Evolutionary conservation across 2,329 filamentous ascomycete species (phyloP).

Genomic region (Didymella glomerata): DNA sequence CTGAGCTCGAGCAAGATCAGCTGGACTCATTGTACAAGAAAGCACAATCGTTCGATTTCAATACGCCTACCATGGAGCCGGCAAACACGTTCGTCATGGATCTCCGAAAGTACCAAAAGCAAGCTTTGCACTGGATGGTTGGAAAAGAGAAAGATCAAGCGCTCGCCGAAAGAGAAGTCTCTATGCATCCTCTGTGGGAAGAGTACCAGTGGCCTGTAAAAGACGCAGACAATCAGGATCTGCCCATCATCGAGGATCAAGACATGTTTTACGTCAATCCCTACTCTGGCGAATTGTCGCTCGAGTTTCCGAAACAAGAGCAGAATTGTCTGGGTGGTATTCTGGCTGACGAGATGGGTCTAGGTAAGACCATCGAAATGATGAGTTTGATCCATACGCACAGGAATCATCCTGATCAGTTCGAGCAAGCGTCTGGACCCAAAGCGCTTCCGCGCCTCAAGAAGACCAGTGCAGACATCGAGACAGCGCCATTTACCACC

Average conservation of each 20-base stretch:
- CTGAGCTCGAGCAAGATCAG: conserved; percentile 94
- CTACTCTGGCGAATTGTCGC: conserved; percentile 90
- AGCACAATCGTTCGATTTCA: conserved; percentile 95
- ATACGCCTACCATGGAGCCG: conserved; percentile 86
- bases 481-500: conserved; percentile 84
- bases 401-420: conserved; percentile 62
- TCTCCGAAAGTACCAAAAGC: conserved; percentile 91
- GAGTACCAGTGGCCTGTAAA: conserved; percentile 89
- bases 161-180: conserved; percentile 71
- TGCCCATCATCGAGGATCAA: conserved; percentile 72
- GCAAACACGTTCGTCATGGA: conserved; percentile 82
- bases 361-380: conserved; percentile 99
- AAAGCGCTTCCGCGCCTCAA: conserved; percentile 70
- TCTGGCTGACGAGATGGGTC: conserved; percentile 94
- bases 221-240: conserved; percentile 82
- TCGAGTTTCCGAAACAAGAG: conserved; percentile 91
- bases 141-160: conserved; percentile 86
- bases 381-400: conserved; percentile 90
- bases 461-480: conserved; percentile 64
- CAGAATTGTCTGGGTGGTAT: conserved; percentile 95
- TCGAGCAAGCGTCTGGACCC: conserved; percentile 55
- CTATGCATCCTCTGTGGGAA: conserved; percentile 98
- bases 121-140: conserved; percentile 96
- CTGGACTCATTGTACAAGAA: conserved; percentile 94
- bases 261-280: conserved; percentile 92